Conservation (phyloP, 148 eudicot species). For the Camellia granthamiana region DNA sequence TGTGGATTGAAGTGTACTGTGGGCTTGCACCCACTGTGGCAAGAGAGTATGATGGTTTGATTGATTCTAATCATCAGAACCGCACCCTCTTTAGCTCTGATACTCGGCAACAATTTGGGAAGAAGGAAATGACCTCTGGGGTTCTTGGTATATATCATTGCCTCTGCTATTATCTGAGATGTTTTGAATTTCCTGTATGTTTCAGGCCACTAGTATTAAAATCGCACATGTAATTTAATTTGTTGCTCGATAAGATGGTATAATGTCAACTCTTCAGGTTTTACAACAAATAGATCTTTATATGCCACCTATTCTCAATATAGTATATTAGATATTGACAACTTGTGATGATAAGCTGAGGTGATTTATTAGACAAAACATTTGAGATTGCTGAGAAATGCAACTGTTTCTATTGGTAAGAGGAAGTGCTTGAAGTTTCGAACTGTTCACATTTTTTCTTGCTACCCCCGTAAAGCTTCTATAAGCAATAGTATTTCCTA, state of each 20-base stretch:
- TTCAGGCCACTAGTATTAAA: background rate
- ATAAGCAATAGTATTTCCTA: background rate
- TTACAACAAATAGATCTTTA: too few relatives aligned
- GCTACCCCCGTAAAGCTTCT: background rate
- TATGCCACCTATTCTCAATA: too few relatives aligned
- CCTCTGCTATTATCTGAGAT: background rate
- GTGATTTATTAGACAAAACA: background rate
- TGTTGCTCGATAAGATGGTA: background rate
- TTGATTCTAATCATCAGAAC: constrained; percentile 30
- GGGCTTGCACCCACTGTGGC: constrained; percentile 33
- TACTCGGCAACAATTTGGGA: constrained; percentile 30
- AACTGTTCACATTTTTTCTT: background rate
- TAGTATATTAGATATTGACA: background rate
- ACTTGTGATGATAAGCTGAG: background rate
- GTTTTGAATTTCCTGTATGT: background rate
- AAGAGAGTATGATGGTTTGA: constrained; percentile 55
- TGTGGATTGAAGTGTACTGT: constrained; percentile 44
- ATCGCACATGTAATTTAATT: background rate
- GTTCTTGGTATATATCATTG: constrained; percentile 28
- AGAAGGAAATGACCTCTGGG: constrained; percentile 20
- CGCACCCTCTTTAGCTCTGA: constrained; percentile 26
- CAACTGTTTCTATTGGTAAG: background rate
- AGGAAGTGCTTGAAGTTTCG: background rate
- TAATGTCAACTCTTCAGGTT: background rate
- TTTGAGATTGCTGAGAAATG: background rate